phyloP scores from a whole-genome alignment of 768 basidiomycete species.

The Polyporus arcularius region DNA sequence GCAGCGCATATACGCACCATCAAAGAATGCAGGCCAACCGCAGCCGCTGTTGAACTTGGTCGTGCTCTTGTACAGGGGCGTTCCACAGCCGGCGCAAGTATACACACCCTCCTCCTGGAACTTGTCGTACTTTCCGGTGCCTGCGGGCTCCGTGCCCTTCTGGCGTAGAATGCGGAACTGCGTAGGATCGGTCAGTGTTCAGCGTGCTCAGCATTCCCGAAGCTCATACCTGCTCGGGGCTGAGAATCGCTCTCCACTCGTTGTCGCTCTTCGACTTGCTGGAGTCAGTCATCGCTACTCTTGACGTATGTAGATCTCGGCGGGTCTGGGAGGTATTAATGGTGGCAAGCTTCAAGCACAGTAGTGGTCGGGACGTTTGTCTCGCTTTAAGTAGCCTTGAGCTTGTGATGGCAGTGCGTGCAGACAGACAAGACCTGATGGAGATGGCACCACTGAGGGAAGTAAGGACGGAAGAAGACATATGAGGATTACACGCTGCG shows the following conservation, averaged over 20 bases:
- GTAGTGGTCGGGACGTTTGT: neutral
- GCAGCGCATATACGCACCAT: slow-evolving; percentile 49
- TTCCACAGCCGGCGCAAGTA: slow-evolving; percentile 74
- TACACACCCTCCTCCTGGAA: slow-evolving; percentile 69
- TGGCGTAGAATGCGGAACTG: slow-evolving; percentile 84
- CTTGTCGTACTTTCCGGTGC: slow-evolving; percentile 81
- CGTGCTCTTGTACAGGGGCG: slow-evolving; percentile 83
- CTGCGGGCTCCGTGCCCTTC: slow-evolving; percentile 84
- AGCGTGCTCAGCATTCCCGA: neutral
- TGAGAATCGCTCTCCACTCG: slow-evolving; percentile 84
- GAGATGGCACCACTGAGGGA: slow-evolving; percentile 1
- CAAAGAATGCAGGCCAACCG: slow-evolving; percentile 98
- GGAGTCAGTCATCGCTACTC: slow-evolving; percentile 25
- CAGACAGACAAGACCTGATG: neutral
- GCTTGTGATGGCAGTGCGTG: slow-evolving; percentile 1
- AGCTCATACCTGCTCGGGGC: slow-evolving; percentile 72
- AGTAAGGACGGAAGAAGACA: slow-evolving; percentile 1
- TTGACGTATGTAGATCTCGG: slow-evolving; percentile 5
- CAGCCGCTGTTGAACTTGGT: slow-evolving; percentile 94
- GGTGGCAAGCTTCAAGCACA: neutral
- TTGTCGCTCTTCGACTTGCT: slow-evolving; percentile 55
- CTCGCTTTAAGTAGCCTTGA: neutral
- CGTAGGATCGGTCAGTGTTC: neutral
- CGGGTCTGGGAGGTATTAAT: neutral
- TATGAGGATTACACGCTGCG: slow-evolving; percentile 13